Evolutionary conservation across 257 asterid genomes (phyloP).

Genomic region (Nicotiana undulata): DNA sequence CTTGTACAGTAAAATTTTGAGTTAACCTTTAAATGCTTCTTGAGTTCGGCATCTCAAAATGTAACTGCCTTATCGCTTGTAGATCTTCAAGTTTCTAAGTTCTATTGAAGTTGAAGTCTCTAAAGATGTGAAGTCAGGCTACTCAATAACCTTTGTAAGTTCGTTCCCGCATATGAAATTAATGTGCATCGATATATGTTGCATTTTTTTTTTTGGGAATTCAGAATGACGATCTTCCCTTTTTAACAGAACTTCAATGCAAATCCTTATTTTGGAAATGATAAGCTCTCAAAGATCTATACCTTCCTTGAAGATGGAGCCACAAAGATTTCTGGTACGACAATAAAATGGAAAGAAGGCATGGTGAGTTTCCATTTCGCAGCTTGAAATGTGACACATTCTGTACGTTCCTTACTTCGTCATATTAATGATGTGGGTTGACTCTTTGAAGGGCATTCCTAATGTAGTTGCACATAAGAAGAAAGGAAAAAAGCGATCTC

Average conservation of each 20-base stretch:
- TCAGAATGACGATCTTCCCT: neutral
- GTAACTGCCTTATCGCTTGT: neutral
- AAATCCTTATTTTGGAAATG: conserved; percentile 75
- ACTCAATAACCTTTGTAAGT: conserved; percentile 79
- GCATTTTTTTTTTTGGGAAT: neutral
- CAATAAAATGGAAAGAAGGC: conserved; percentile 90
- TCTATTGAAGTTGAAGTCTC: conserved; percentile 87
- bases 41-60: neutral
- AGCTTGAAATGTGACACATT: neutral
- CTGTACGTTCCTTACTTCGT: neutral
- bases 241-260: conserved; percentile 55
- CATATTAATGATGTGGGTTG: conserved; percentile 14
- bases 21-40: neutral
- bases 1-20: neutral
- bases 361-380: conserved; percentile 43
- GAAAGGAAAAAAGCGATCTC: conserved; percentile 72
- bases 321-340: conserved; percentile 62
- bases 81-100: conserved; percentile 75
- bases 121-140: conserved; percentile 90
- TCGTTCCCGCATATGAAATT: neutral
- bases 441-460: conserved; percentile 50
- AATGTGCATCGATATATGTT: neutral
- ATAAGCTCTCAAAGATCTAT: conserved; percentile 69
- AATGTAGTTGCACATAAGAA: conserved; percentile 68
- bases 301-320: conserved; percentile 80